Conservation (phyloP, 2,329 filamentous ascomycete species). For the Pseudogymnoascus sp. region DNA sequence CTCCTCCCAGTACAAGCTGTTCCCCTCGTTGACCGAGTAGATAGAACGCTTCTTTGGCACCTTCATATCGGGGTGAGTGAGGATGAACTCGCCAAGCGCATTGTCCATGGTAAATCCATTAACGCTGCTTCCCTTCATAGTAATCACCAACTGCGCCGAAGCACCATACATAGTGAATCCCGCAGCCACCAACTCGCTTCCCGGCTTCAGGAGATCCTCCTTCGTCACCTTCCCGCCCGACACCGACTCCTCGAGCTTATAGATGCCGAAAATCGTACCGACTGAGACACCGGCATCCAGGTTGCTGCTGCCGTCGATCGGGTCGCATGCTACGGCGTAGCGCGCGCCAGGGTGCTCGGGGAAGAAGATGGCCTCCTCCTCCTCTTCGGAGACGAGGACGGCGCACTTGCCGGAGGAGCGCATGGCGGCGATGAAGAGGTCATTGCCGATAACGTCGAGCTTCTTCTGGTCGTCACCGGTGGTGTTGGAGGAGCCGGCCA, state of each 20-base stretch:
- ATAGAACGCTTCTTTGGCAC: constrained; percentile 76
- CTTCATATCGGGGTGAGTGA: constrained; percentile 91
- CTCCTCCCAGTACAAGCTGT: constrained; percentile 93
- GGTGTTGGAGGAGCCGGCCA: constrained; percentile 89
- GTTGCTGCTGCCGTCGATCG: constrained; percentile 97
- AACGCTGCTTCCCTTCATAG: constrained; percentile 85
- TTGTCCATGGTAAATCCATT: constrained; percentile 98
- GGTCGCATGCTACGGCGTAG: constrained; percentile 95
- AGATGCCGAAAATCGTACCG: constrained; percentile 93
- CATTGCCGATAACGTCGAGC: constrained; percentile 57
- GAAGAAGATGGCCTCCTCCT: constrained; percentile 89
- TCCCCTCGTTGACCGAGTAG: constrained; percentile 98
- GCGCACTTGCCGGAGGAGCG: constrained; percentile 83
- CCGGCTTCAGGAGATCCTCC: constrained; percentile 83
- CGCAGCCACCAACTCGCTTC: constrained; percentile 83
- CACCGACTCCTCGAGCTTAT: constrained; percentile 66
- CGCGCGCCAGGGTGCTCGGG: constrained; percentile 65
- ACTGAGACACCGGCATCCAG: constrained; percentile 96
- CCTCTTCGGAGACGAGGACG: constrained; percentile 94
- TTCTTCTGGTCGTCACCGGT: constrained; percentile 61
- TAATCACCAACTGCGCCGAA: constrained; percentile 91
- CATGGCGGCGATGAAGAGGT: constrained; percentile 96
- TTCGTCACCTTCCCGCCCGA: constrained; percentile 60
- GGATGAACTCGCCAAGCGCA: constrained; percentile 95
- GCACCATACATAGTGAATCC: constrained; percentile 99